Evolutionary conservation across 2,329 filamentous ascomycete genomes (phyloP), one percentile per base, ranked within the genome.

Genomic region (Colletotrichum spaethianum): DNA sequence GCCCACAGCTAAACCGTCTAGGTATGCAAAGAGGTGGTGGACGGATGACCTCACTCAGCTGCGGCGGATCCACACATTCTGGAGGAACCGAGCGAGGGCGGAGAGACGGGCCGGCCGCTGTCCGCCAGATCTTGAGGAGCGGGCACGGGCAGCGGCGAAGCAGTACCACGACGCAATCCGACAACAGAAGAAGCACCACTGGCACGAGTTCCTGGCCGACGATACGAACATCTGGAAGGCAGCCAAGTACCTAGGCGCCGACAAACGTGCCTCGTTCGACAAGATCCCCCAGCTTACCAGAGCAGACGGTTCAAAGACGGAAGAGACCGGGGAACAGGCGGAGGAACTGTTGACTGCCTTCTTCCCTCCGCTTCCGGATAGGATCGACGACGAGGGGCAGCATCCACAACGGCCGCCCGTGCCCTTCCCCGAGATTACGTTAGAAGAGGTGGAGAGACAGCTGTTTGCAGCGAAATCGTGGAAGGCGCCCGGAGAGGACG

Each of bases 1-100:
- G 14, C 77, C 74, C 18, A 77, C 67, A 65, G 74, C 76, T 28
- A 77, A 74, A 59, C 77, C 75, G 55, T 77, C 75, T 23, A 71
- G 61, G n/a, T 77, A 79, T 62, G 73, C 75, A 52, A 80, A 80
- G 68, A 71, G 78, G 52, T 81, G 74, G 78, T 81, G 75, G 77
- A 77, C 74, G 11, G 72, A 63, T 4, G 76, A 80, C 61, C 75
- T 80, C 1, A 80, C 76, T 18, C 73, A 78, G 59, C 75, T 80
- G 9, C 76, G 75, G 14, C 67, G 63, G 36, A 75, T 78, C 36
- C 75, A 80, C 67, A 78, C 75, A 12, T 76, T 77, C 50, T 80
- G 71, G 76, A 77, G 76, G 38, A 80, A 78, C 63, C 73, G 67
- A 20, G 77, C 77, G n/a, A 75, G 77, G 59, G 62, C 75, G 36